phyloP scores from a whole-genome alignment of 495 filamentous ascomycete species.

The Daldinia caldariorum region DNA sequence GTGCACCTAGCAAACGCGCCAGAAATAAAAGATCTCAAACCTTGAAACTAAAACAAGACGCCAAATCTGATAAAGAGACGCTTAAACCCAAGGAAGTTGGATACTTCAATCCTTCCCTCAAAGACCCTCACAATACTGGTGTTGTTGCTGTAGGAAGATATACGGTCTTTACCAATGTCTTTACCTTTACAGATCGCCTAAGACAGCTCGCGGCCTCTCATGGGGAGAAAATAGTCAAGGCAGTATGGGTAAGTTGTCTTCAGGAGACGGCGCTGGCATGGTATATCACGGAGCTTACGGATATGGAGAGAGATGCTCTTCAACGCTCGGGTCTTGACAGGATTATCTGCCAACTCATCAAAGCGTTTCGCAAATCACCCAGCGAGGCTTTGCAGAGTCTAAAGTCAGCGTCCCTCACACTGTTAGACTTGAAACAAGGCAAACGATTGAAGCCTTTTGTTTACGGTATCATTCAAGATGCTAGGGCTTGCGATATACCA shows the following conservation, averaged over 20 bases:
- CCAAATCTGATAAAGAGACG: not conserved
- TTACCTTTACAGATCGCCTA: not conserved
- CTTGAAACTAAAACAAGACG: not conserved
- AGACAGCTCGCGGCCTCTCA: not conserved
- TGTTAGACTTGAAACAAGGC: not conserved
- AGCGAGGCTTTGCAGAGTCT: not conserved
- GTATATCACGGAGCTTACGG: not conserved
- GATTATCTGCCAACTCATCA: not conserved
- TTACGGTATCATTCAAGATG: not conserved
- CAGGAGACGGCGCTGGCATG: not conserved
- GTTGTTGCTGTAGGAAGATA: not conserved
- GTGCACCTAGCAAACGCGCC: too few relatives aligned
- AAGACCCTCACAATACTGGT: not conserved
- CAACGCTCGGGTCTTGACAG: not conserved
- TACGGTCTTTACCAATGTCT: not conserved
- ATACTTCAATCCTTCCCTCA: conserved; percentile 4
- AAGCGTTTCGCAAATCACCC: not conserved
- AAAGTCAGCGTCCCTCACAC: not conserved
- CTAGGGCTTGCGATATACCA: not conserved
- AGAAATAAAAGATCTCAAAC: too few relatives aligned
- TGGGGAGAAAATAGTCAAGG: not conserved
- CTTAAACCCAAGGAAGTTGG: not conserved
- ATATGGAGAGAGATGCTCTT: not conserved
- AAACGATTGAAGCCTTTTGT: not conserved
- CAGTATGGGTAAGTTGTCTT: not conserved